These are phyloP conservation scores for Colletotrichum endophyticum DNA, from an alignment of 2,329 filamentous ascomycete genomes.

Conservation along the genomic window DNA sequence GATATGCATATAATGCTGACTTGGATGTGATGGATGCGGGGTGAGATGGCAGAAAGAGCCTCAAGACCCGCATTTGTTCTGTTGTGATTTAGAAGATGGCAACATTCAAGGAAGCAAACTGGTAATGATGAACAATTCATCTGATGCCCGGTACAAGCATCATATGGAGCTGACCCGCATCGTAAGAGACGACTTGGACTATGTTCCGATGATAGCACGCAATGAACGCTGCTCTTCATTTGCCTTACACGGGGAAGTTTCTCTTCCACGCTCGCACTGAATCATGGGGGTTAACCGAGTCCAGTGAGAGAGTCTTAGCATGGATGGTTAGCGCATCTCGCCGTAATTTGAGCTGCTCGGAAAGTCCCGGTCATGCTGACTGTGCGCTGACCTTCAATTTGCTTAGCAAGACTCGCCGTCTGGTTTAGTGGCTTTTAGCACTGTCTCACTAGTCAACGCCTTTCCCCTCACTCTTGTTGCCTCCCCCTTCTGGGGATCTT, in stretches of 20 bases:
- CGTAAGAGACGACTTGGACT: background rate
- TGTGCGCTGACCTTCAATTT: background rate
- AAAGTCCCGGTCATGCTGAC: background rate
- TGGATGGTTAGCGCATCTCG: background rate
- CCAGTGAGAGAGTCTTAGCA: background rate
- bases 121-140: background rate
- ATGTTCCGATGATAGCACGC: background rate
- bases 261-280: background rate
- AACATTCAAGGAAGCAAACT: background rate
- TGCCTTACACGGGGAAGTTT: background rate
- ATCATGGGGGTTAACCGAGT: background rate
- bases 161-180: rapidly evolving
- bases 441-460: background rate
- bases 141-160: background rate
- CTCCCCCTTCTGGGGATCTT: background rate
- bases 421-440: background rate
- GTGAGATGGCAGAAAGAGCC: background rate
- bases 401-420: background rate
- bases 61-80: background rate
- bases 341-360: background rate
- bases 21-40: background rate
- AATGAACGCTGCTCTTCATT: background rate
- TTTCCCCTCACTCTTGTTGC: background rate
- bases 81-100: background rate
- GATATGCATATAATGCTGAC: background rate